These are phyloP conservation scores for Skeletonema marinoi DNA, from an alignment of 108 stramenopile species.

Conservation along the genomic window DNA sequence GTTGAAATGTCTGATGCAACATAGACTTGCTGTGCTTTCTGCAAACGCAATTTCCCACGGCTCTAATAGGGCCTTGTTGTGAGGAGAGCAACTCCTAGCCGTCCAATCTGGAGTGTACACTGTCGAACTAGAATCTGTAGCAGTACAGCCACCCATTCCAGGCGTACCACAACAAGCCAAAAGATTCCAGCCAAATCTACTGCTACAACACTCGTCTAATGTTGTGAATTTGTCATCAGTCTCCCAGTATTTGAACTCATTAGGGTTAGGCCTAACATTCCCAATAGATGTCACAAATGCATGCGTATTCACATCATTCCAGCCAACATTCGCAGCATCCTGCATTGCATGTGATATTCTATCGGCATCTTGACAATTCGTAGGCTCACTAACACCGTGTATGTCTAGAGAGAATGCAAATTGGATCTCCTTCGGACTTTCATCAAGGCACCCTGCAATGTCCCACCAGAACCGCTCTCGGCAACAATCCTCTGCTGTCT, in stretches of 20 bases:
- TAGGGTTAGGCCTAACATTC: no score
- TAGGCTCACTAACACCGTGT: neutral
- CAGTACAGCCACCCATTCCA: constrained; percentile 1
- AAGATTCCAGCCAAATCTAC: neutral
- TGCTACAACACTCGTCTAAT: neutral
- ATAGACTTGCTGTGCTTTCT: neutral
- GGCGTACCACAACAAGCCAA: neutral
- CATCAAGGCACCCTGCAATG: neutral
- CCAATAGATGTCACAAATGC: neutral
- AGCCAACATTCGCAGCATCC: constrained; percentile 11
- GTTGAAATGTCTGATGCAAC: neutral
- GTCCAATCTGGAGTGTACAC: neutral
- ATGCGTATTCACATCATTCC: neutral
- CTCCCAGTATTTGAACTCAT: neutral
- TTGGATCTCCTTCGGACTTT: neutral
- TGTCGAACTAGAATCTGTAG: neutral
- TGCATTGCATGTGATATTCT: constrained; percentile 12
- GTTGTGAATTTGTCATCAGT: neutral
- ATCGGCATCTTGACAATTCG: constrained; percentile 14
- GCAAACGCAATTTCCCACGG: neutral
- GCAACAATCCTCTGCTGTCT: neutral
- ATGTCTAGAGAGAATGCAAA: neutral
- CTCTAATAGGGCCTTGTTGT: neutral
- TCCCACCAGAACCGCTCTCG: neutral
- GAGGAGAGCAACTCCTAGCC: neutral